Percentiles rank a stretch among this genome's conserved stretches.
Evolutionary conservation across 345 rosid species (phyloP).

Genomic region (Combretum micranthum): DNA sequence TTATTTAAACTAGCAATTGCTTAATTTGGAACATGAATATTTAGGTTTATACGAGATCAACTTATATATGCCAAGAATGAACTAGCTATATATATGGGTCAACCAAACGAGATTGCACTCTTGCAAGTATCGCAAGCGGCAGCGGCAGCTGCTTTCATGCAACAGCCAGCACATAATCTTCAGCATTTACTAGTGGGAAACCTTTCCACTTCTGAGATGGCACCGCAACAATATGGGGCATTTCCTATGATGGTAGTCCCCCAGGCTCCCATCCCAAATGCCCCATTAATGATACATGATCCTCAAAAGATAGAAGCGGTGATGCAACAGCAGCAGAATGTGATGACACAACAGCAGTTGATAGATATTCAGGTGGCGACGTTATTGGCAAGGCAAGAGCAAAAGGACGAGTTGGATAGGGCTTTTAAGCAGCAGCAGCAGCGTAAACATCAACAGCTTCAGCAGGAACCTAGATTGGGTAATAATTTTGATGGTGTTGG

Average conservation of each 20-base stretch:
- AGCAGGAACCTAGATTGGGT: slow-evolving; percentile 42
- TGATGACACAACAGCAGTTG: slow-evolving; percentile 29
- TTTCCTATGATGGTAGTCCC: background rate
- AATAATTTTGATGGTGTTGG: slow-evolving; percentile 30
- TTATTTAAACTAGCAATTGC: too few relatives aligned
- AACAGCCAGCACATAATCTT: too few relatives aligned
- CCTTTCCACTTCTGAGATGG: too few relatives aligned
- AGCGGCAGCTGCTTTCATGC: too few relatives aligned
- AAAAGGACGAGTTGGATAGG: slow-evolving; percentile 46
- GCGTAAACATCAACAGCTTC: slow-evolving; percentile 31
- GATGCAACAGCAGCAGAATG: slow-evolving; percentile 27
- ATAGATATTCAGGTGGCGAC: slow-evolving; percentile 61
- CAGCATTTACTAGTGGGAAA: too few relatives aligned
- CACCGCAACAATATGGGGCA: too few relatives aligned
- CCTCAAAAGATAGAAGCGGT: slow-evolving; percentile 29
- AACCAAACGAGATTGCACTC: too few relatives aligned
- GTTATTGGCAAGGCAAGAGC: slow-evolving; percentile 49
- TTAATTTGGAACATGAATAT: too few relatives aligned
- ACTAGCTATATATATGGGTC: too few relatives aligned
- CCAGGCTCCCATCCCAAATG: slow-evolving; percentile 10
- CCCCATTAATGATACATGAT: slow-evolving; percentile 17
- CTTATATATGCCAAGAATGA: too few relatives aligned
- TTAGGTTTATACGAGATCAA: too few relatives aligned
- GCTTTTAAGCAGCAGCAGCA: slow-evolving; percentile 42
- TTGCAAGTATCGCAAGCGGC: too few relatives aligned